phyloP scores from a whole-genome alignment of 75 land plant genomes.

The Azolla pinnata region DNA sequence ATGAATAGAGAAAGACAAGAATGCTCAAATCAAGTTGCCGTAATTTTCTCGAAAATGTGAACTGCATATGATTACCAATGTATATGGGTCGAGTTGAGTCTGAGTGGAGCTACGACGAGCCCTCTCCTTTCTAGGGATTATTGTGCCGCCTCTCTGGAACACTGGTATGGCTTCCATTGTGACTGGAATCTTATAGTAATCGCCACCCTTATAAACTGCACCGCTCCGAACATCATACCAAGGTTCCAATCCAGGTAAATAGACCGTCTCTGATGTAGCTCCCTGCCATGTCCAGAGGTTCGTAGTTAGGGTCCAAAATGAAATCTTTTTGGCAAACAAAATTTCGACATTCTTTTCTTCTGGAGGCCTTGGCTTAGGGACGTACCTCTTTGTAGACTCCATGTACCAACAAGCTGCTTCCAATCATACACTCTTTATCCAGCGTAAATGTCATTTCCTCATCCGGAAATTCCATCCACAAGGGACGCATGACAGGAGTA shows the following conservation, averaged over 20 bases:
- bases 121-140: conserved; percentile 81
- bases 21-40: neutral
- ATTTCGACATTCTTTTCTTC: too few relatives aligned
- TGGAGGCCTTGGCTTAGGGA: too few relatives aligned
- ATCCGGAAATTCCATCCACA: conserved; percentile 94
- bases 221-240: conserved; percentile 93
- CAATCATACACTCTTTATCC: conserved; percentile 93
- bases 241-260: conserved; percentile 66
- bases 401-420: conserved; percentile 68
- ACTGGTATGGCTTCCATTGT: conserved; percentile 69
- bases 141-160: conserved; percentile 88
- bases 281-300: conserved; percentile 48
- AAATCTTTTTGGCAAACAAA: neutral
- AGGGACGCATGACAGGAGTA: conserved; percentile 80
- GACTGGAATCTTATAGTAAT: conserved; percentile 53
- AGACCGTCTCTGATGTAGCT: conserved; percentile 69
- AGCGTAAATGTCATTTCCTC: conserved; percentile 61
- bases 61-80: conserved; percentile 62
- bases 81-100: conserved; percentile 88
- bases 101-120: conserved; percentile 86
- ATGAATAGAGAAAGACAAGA: too few relatives aligned
- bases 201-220: conserved; percentile 52
- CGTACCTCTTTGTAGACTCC: conserved; percentile 81
- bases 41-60: neutral
- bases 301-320: neutral